Conservation (phyloP, 495 filamentous ascomycete species). For the Aspergillus biplanus region DNA sequence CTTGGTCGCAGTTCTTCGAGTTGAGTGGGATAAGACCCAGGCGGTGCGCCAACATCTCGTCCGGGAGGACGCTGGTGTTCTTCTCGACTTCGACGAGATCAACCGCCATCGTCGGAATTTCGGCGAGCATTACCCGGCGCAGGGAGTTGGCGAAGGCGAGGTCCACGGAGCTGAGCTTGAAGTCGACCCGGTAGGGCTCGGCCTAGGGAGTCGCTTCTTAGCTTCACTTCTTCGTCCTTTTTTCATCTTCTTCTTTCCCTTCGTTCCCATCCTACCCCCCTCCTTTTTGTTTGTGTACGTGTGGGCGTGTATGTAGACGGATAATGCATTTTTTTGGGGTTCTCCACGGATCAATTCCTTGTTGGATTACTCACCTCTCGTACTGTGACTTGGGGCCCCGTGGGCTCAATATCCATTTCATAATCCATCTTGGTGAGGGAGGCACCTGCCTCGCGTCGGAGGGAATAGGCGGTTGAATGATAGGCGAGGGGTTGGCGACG, state of each 20-base stretch:
- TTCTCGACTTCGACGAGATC: constrained; percentile 90
- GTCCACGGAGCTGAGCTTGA: constrained; percentile 77
- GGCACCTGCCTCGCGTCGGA: constrained; percentile 8
- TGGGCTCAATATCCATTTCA: constrained; percentile 68
- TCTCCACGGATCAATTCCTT: neutral
- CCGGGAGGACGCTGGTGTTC: constrained; percentile 92
- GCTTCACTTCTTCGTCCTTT: constrained; percentile 12
- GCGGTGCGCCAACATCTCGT: constrained; percentile 94
- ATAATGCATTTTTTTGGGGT: neutral
- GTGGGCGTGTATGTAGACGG: too few relatives aligned
- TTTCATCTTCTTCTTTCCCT: constrained; percentile 16
- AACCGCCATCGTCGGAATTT: constrained; percentile 93
- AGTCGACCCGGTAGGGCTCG: constrained; percentile 72
- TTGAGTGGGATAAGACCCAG: constrained; percentile 89
- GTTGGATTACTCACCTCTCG: constrained; percentile 57
- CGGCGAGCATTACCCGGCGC: constrained; percentile 88
- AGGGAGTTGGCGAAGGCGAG: constrained; percentile 93
- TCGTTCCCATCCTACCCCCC: neutral
- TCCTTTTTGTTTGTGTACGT: too few relatives aligned
- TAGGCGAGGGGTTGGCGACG: neutral
- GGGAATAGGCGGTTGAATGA: neutral
- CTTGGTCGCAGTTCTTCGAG: constrained; percentile 78
- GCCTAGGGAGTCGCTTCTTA: constrained; percentile 51
- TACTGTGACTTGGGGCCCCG: constrained; percentile 70
- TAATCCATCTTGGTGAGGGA: constrained; percentile 60